Percentiles rank a stretch among this genome's conserved stretches.
Conservation (phyloP, 2,329 filamentous ascomycete genomes). For the Alternaria triticimaculans region DNA sequence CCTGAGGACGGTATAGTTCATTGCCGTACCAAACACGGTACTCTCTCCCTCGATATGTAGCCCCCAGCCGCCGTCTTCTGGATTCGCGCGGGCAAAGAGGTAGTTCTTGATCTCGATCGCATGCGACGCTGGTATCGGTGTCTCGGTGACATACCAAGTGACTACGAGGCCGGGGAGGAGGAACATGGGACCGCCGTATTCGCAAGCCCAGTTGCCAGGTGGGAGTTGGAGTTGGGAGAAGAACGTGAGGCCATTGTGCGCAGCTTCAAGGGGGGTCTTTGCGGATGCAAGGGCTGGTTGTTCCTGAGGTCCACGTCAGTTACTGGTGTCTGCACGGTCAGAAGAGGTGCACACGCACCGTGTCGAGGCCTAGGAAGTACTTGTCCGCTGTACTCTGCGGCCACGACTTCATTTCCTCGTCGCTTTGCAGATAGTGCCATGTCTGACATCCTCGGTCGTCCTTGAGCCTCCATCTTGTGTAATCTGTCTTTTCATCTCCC, state of each 20-base stretch:
- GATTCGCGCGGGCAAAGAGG: conserved; percentile 81
- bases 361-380: conserved; percentile 80
- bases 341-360: conserved; percentile 59
- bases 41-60: conserved; percentile 94
- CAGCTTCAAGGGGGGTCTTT: conserved; percentile 76
- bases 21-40: conserved; percentile 84
- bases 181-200: conserved; percentile 98
- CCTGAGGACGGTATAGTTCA: conserved; percentile 86
- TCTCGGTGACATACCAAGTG: conserved; percentile 87
- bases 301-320: conserved; percentile 60
- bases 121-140: conserved; percentile 79
- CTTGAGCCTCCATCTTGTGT: conserved; percentile 80
- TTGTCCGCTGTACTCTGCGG: conserved; percentile 90
- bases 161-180: conserved; percentile 85
- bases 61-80: conserved; percentile 94
- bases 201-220: conserved; percentile 93
- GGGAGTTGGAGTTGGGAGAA: conserved; percentile 88
- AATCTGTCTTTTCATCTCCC: conserved; percentile 69
- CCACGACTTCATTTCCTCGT: conserved; percentile 76
- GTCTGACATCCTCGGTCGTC: conserved; percentile 86
- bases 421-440: conserved; percentile 85
- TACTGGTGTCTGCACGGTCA: not conserved
- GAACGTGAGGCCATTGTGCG: conserved; percentile 83
- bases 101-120: conserved; percentile 92
- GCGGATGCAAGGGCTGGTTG: conserved; percentile 75